Percentiles rank a stretch among this genome's conserved stretches.
Evolutionary conservation across 2,329 filamentous ascomycete genomes (phyloP).

Genomic region (Salinomyces thailandicus): DNA sequence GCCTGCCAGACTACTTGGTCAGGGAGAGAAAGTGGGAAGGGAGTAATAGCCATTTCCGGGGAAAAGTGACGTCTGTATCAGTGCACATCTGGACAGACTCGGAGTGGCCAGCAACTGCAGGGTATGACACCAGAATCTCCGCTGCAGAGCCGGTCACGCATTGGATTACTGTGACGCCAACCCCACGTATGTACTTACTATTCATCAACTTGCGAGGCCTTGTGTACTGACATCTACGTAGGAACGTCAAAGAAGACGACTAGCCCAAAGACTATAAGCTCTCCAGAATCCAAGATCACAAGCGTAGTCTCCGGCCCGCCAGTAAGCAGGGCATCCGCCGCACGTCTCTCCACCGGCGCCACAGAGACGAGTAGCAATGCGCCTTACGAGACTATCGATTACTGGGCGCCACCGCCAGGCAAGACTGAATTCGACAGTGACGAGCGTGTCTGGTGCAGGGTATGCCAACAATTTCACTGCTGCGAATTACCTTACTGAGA

Average conservation of each 20-base stretch:
- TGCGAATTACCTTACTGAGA: conserved; percentile 5
- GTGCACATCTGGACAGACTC: background rate
- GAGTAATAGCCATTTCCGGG: background rate
- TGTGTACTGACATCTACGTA: too few relatives aligned
- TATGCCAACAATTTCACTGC: conserved; percentile 5
- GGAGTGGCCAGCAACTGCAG: background rate
- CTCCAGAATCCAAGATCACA: too few relatives aligned
- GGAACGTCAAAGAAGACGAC: too few relatives aligned
- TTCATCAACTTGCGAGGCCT: too few relatives aligned
- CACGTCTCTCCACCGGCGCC: background rate
- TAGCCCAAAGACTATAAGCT: too few relatives aligned
- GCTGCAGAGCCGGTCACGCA: too few relatives aligned
- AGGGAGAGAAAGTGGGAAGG: background rate
- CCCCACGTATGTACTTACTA: too few relatives aligned
- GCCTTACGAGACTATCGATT: background rate
- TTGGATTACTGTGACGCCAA: too few relatives aligned
- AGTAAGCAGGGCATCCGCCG: background rate
- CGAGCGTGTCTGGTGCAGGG: conserved; percentile 2
- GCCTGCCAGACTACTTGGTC: background rate
- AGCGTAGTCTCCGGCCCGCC: background rate
- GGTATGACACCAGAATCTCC: too few relatives aligned
- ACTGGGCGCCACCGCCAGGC: background rate
- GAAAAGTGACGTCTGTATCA: background rate
- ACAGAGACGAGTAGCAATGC: background rate
- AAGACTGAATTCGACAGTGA: background rate